phyloP scores from a whole-genome alignment of 169 alveolate species.

The Neospora caninum region DNA sequence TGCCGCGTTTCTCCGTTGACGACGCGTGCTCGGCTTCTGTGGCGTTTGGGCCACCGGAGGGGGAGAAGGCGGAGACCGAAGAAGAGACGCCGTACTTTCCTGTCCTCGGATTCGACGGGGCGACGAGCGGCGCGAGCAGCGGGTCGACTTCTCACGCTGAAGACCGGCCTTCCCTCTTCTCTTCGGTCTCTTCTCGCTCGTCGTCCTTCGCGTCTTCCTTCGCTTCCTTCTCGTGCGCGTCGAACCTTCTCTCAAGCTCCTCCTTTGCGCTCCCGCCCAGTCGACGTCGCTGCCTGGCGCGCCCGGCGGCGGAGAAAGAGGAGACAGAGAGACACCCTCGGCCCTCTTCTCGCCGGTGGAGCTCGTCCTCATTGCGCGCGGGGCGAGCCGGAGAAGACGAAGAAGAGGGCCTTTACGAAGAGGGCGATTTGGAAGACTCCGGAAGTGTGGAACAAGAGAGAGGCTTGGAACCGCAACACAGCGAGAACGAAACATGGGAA shows the following conservation, averaged over 20 bases:
- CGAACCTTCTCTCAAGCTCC: background rate
- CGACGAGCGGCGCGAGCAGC: background rate
- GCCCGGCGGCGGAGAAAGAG: background rate
- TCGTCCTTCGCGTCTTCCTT: background rate
- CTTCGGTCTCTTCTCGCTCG: background rate
- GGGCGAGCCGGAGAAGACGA: background rate
- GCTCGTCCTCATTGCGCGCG: background rate
- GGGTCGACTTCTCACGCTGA: background rate
- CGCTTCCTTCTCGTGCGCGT: background rate
- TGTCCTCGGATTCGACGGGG: background rate
- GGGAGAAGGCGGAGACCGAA: background rate
- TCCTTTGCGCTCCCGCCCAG: background rate
- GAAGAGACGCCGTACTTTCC: conserved; percentile 29
- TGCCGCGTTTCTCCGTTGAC: background rate
- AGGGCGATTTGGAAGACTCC: too few species aligned
- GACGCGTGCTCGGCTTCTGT: too few species aligned
- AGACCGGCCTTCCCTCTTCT: background rate
- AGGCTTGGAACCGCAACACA: too few species aligned
- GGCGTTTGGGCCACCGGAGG: background rate
- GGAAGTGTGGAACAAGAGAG: too few species aligned
- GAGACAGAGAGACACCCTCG: background rate
- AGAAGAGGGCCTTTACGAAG: background rate
- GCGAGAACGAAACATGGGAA: too few species aligned
- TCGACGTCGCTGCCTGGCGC: background rate
- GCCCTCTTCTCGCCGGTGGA: background rate